A percentile compares a stretch with the other conserved stretches of the same genome.
These are phyloP conservation scores for Rhizomucor pusillus DNA, from an alignment of 371 early-diverging fungal genomes.

Conservation along the genomic window DNA sequence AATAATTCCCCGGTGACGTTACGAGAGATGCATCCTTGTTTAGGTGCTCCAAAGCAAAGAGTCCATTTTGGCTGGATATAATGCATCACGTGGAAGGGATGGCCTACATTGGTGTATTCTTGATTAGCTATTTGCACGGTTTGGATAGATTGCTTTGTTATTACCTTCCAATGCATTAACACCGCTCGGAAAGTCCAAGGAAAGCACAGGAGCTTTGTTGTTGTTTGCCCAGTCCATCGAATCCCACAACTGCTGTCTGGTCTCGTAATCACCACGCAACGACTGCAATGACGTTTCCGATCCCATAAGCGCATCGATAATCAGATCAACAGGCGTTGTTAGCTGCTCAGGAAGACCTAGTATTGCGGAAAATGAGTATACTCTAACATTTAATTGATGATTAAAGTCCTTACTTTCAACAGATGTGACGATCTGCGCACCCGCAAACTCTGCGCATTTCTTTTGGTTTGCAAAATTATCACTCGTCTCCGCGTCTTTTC, in stretches of 20 bases:
- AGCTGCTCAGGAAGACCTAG: constrained; percentile 48
- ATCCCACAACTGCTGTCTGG: constrained; percentile 45
- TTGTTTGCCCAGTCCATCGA: constrained; percentile 77
- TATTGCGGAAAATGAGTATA: background rate
- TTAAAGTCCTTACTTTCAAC: constrained; percentile 22
- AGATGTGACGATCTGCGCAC: constrained; percentile 24
- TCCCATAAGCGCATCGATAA: constrained; percentile 77
- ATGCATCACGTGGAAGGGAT: constrained; percentile 34
- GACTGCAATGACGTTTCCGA: constrained; percentile 53
- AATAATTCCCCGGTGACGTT: constrained; percentile 70
- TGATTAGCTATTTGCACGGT: too few relatives aligned
- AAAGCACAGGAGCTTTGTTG: constrained; percentile 68
- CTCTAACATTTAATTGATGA: too few relatives aligned
- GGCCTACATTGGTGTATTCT: constrained; percentile 12
- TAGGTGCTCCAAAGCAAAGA: constrained; percentile 75
- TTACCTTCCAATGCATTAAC: constrained; percentile 56
- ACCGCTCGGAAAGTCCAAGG: constrained; percentile 76
- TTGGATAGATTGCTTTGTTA: too few relatives aligned
- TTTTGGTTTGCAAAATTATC: constrained; percentile 19
- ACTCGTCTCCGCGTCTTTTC: constrained; percentile 26
- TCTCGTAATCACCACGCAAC: constrained; percentile 48
- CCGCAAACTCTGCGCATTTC: constrained; percentile 29
- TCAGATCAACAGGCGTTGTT: constrained; percentile 70
- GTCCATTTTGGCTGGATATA: constrained; percentile 71
- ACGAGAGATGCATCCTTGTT: constrained; percentile 57